Evolutionary conservation across 495 filamentous ascomycete species (phyloP).

Genomic region (Neurospora terricola): DNA sequence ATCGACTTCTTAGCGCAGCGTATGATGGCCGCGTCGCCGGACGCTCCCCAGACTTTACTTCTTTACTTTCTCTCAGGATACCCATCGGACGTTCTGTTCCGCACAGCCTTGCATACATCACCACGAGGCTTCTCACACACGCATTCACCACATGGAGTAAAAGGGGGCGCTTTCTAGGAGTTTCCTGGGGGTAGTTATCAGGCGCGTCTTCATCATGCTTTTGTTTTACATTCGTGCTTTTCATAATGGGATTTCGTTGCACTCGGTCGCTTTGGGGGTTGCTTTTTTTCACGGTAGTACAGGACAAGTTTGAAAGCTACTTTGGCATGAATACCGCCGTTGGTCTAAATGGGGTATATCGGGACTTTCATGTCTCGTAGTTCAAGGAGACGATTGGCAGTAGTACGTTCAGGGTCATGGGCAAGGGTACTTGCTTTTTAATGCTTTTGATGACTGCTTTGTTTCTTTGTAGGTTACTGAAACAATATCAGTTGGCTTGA

Average conservation of each 20-base stretch:
- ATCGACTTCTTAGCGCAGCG: neutral
- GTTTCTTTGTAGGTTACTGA: neutral
- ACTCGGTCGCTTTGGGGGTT: neutral
- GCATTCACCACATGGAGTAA: neutral
- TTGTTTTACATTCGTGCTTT: neutral
- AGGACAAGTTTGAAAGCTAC: neutral
- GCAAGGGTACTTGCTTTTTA: neutral
- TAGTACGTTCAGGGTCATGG: neutral
- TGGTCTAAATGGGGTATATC: neutral
- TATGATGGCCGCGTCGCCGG: neutral
- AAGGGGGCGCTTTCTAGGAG: neutral
- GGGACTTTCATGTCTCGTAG: neutral
- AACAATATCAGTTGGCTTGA: neutral
- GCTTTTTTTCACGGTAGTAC: neutral
- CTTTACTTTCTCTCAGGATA: constrained; percentile 14
- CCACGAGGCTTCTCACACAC: neutral
- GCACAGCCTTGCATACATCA: neutral
- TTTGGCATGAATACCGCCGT: neutral
- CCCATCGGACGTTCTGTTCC: constrained; percentile 2
- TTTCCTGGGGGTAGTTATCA: neutral
- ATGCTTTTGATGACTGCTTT: neutral
- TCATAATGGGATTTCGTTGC: neutral
- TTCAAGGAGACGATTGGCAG: neutral
- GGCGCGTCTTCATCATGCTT: neutral
- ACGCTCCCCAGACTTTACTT: constrained; percentile 7